These are phyloP conservation scores for Entomortierella chlamydospora DNA, from an alignment of 192 early-diverging fungal species.

Conservation along the genomic window DNA sequence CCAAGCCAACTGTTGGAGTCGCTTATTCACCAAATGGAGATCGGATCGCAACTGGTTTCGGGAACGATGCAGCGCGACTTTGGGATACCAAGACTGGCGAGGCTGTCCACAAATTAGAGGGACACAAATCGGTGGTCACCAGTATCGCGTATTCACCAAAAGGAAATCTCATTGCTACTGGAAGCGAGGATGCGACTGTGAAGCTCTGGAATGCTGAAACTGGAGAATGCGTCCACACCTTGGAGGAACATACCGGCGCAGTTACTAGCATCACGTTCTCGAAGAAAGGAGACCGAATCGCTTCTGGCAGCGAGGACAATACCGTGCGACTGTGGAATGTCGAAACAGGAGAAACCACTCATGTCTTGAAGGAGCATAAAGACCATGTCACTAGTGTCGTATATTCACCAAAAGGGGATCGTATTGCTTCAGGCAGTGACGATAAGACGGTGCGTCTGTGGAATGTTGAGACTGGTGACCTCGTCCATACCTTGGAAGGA, in stretches of 20 bases:
- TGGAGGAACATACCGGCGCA: not conserved
- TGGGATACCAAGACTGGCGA: conserved; percentile 3
- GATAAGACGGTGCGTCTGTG: not conserved
- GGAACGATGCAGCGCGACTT: not conserved
- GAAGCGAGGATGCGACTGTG: not conserved
- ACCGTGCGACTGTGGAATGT: not conserved
- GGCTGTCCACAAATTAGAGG: not conserved
- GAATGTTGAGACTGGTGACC: not conserved
- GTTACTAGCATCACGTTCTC: not conserved
- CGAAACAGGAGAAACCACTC: not conserved
- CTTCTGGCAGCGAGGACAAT: not conserved
- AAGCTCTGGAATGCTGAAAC: not conserved
- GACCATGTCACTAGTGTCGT: not conserved
- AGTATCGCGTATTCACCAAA: not conserved
- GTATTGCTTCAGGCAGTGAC: not conserved
- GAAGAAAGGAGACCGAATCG: not conserved
- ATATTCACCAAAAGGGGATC: not conserved
- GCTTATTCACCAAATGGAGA: not conserved
- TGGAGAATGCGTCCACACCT: not conserved
- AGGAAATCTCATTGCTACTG: not conserved
- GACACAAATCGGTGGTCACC: not conserved
- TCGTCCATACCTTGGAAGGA: no score
- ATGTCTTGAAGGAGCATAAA: not conserved
- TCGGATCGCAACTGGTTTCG: not conserved
- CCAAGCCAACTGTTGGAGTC: not conserved